Evolutionary conservation across 1,284 basidiomycete genomes (phyloP), one percentile per base, ranked within the genome.

Genomic region (Microbotryomycetes sp.): DNA sequence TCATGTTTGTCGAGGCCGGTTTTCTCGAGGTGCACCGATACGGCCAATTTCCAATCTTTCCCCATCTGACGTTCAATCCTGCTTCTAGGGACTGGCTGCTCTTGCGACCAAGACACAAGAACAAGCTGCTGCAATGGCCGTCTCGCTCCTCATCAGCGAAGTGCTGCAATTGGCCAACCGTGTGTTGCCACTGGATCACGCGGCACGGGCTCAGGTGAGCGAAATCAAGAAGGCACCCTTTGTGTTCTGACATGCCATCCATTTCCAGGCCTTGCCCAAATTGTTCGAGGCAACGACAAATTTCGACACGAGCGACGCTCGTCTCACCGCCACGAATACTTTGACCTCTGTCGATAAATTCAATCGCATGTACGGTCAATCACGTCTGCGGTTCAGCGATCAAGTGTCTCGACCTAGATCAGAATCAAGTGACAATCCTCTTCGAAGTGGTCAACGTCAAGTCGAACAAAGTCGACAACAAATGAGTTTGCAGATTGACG

Each of bases 401-500:
- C 46, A 48, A 13, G 21, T 21, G 18, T 15, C 46, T 26, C 18
- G 4, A n/a, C 11, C 21, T 18, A 26, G n/a, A 11, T 11, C 46
- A 13, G 18, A 48, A 48, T 59, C 45, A 54, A 49, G 9, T 47
- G 52, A 21, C n/a, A 48, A 7, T 48, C 45, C 16, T 35, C 28
- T 48, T 47, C 16, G 62, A 62, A 23, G 55, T 56, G 74, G 80
- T 89, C 56, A 89, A 92, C 70, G 87, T 94, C 5, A 91, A 96
- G 71, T 88, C 91, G 72, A 86, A 85, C 29, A 92, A 89, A 73
- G 81, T 94, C 52, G 89, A 90, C 68, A n/a, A n/a, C n/a, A n/a
- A n/a, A 81, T 88, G 70, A 88, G 86, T 57, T 85, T 96, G 82
- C 87, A 91, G 75, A 89, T 96, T 82, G 92, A 97, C 71, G 92